Conservation (phyloP, 495 filamentous ascomycete species). For the Aspergillus saccharolyticus region DNA sequence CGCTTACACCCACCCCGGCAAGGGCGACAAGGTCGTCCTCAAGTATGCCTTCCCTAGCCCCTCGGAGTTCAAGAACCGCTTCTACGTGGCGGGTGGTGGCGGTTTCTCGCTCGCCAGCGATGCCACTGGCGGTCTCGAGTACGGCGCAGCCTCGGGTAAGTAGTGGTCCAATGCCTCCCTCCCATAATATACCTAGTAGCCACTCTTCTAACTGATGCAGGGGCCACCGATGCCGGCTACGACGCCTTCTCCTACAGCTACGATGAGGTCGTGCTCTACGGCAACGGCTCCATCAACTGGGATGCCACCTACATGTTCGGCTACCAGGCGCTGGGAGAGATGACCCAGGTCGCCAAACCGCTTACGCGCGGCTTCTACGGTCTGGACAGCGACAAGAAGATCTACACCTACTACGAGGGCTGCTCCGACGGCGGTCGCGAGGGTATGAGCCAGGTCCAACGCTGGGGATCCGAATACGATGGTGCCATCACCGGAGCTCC, state of each 20-base stretch:
- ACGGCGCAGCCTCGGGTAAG: constrained; percentile 30
- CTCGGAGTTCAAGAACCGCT: constrained; percentile 33
- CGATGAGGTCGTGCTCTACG: constrained; percentile 33
- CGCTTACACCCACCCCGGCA: constrained; percentile 33
- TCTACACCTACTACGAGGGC: constrained; percentile 38
- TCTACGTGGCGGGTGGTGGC: constrained; percentile 35
- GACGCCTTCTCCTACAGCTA: constrained; percentile 30
- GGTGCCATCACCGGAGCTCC: constrained; percentile 48
- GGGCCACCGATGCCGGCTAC: constrained; percentile 36
- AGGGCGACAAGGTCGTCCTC: constrained; percentile 26
- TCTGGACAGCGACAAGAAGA: constrained; percentile 20
- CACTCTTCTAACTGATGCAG: not conserved
- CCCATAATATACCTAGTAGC: not conserved
- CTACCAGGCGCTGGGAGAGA: constrained; percentile 41
- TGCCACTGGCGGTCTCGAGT: constrained; percentile 33
- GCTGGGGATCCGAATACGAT: constrained; percentile 46
- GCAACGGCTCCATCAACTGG: constrained; percentile 42
- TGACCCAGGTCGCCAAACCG: constrained; percentile 32
- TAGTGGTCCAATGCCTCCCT: not conserved
- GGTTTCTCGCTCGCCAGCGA: constrained; percentile 27
- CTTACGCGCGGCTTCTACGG: constrained; percentile 33
- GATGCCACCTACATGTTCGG: constrained; percentile 40
- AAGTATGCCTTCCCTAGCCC: constrained; percentile 32
- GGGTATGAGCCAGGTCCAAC: constrained; percentile 48
- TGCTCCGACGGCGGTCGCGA: constrained; percentile 38